phyloP scores from a whole-genome alignment of 805 yeast genomes.

The Monosporozyma servazzii region DNA sequence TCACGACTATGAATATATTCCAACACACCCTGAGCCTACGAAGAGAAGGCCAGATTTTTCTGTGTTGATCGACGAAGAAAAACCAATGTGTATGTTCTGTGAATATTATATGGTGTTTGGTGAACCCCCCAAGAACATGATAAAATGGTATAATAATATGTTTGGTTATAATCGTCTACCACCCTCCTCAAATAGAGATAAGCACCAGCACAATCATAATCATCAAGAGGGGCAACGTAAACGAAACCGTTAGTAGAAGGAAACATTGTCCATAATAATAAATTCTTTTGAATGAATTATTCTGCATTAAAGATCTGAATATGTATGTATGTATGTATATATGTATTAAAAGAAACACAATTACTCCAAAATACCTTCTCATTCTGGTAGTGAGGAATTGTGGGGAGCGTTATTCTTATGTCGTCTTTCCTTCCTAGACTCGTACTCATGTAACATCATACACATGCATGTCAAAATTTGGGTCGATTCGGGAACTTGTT shows the following conservation, averaged over 20 bases:
- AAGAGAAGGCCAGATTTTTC: conserved; percentile 18
- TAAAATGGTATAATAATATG: conserved; percentile 38
- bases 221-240: conserved; percentile 11
- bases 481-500: conserved; percentile 22
- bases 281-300: not conserved
- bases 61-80: conserved; percentile 13
- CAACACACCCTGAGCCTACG: conserved; percentile 2
- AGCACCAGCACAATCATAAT: conserved; percentile 8
- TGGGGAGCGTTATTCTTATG: conserved; percentile 4
- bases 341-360: not conserved
- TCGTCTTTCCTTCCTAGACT: conserved; percentile 26
- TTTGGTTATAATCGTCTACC: conserved; percentile 21
- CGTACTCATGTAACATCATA: conserved; percentile 26
- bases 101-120: conserved; percentile 46
- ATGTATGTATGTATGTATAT: not conserved
- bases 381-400: not conserved
- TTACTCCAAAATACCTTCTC: not conserved
- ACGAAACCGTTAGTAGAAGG: conserved; percentile 10
- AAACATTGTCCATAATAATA: not conserved
- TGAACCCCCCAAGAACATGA: conserved; percentile 40
- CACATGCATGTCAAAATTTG: conserved; percentile 28
- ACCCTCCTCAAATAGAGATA: conserved; percentile 4
- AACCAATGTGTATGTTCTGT: conserved; percentile 39
- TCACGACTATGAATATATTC: conserved; percentile 15
- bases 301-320: not conserved